Evolutionary conservation across 176 grass and related monocot genomes (phyloP), one percentile per base, ranked within the genome.

Genomic region (Eleusine indica): DNA sequence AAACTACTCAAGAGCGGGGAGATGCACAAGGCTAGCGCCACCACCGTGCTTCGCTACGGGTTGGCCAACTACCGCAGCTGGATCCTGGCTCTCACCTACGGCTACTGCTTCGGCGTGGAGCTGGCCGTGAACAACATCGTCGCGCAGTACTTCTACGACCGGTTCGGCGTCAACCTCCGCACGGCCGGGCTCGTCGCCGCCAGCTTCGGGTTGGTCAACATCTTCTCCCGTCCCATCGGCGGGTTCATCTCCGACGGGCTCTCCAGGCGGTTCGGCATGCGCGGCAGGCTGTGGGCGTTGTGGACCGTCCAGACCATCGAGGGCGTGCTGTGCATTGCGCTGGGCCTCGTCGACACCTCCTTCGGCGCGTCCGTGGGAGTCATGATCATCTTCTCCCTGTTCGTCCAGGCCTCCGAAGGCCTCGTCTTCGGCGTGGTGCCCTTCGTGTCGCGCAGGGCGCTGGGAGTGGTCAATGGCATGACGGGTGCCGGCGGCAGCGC

Each of bases 101-200:
- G 95, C 68, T 97, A 97, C 81, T 91, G 87, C 88, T 97, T 97
- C 43, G 95, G 95, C 54, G 90, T 94, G 19, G 95, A 97, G 84
- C 85, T 97, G 37, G 80, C 95, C 43, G 84, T 97, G 14, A 87
- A 97, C 86, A 97, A 94, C 87, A 94, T 97, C 79, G 75, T 94
- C 4, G 92, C 88, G 37, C 92, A 97, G 75, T 94, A 97, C 86
- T 94, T 97, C 84, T 97, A 85, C 66, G 95, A 97, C 86, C 91
- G 89, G n/a, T 97, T 97, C 75, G 32, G 74, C 37, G 90, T 94
- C 22, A 97, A 88, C 68, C 87, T 97, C 70, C 62, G 43, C 21
- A 91, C 72, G 0, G 95, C 95, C 0, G 95, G 95, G 2, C 37
- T 89, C 12, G 93, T 97, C 77, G 95, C 92, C 18, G 95, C 95